Percentiles rank a stretch among this genome's conserved stretches.
Evolutionary conservation across 805 yeast species (phyloP).

Genomic region (Candida pini): DNA sequence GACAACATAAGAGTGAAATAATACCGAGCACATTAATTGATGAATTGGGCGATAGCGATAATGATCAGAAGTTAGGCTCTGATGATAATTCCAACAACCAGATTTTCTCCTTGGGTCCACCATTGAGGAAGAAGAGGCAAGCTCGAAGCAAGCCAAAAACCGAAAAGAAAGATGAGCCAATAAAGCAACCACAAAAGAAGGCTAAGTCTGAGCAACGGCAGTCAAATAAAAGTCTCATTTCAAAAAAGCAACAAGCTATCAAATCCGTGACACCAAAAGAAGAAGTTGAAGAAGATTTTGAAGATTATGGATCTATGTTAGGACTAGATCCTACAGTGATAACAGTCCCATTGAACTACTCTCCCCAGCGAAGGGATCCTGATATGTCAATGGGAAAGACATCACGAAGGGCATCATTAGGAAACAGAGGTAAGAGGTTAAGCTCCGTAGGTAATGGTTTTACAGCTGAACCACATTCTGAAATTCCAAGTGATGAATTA

Average conservation of each 20-base stretch:
- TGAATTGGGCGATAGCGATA: conserved; percentile 7
- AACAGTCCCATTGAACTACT: conserved; percentile 2
- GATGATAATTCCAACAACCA: conserved; percentile 4
- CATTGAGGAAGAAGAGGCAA: conserved; percentile 1
- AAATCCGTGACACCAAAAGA: background rate
- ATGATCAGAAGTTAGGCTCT: no score
- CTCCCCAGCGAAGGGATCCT: background rate
- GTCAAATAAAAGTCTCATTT: background rate
- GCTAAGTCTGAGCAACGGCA: background rate
- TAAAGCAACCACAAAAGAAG: conserved; percentile 1
- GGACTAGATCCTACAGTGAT: background rate
- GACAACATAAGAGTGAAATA: no score
- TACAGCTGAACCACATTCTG: conserved; percentile 59
- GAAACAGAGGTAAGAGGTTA: conserved; percentile 62
- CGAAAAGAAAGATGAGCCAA: background rate
- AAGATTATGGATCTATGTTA: conserved; percentile 1
- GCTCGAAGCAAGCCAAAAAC: conserved; percentile 1
- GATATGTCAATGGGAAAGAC: background rate
- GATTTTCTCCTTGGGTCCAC: conserved; percentile 9
- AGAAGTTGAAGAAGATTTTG: background rate
- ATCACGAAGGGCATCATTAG: conserved; percentile 43
- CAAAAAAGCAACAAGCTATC: background rate
- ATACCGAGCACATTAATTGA: conserved; percentile 2
- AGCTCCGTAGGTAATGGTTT: conserved; percentile 75
- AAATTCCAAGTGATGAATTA: conserved; percentile 48